Base-by-base conservation (phyloP, 73 alveolate genomes). In the Paramecium sonneborni region DNA sequence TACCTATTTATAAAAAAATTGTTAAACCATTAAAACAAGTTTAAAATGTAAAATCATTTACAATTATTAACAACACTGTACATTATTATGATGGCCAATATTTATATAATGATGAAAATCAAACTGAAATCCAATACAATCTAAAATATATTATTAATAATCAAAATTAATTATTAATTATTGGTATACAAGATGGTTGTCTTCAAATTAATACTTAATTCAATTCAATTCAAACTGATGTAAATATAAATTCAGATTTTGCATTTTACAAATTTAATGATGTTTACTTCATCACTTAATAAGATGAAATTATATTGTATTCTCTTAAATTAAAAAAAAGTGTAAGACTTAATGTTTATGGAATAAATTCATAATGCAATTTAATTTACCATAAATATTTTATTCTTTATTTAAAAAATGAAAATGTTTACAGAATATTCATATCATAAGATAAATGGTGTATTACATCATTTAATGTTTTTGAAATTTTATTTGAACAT, bases 21-120 rank as follows among this genome's bases (percentile, higher is more conserved):
- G 41, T 79, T 79, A 79, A 79, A 26, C 90, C 90, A 5, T 79
- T 79, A 12, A 79, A 79, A 79, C 18, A 43, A 5, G 90, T 56
- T 10, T 23, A 38, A 21, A 79, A 79, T 24, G 52, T 79, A n/a
- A 39, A 79, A 79, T 23, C 76, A 43, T 79, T 79, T 44, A 23
- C 44, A 6, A 79, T 79, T 44, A 30, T 43, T 43, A 44, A 44
- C 14, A 44, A 79, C 41, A 23, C 15, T 20, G 90, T 79, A 18
- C 41, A 43, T 20, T 79, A 23, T 46, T 79, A 79, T 79, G 90
- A 79, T 43, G 90, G 90, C 5, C 15, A 79, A 24, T 21, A 79
- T 79, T 43, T 79, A 23, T 26, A 79, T 41, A 79, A 12, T 43
- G 90, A 79, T 39, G 44, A 39, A 28, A 41, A 79, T 2, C 32